Base-by-base conservation (phyloP, 768 basidiomycete genomes). In the Boletus pseudo-olivaceus region DNA sequence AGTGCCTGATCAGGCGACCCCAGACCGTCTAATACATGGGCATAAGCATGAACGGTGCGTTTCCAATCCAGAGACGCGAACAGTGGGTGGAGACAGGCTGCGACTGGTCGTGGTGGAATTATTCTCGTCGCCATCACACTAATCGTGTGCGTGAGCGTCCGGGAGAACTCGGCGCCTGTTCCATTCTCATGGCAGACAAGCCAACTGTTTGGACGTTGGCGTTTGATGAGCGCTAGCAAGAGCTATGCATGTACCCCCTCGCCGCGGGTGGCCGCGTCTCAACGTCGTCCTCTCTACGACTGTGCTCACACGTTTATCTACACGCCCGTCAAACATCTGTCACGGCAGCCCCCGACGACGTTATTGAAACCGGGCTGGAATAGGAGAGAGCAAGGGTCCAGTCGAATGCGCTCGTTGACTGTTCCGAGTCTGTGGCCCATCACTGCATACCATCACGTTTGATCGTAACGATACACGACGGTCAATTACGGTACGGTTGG, bases 391-490 rank as follows among this genome's bases (percentile, higher is more conserved):
- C n/a, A 4, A n/a, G 45, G 23, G 5, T 37, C 26, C 2, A 20
- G 3, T 30, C 27, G n/a, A 34, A 29, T 23, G 39, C 11, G 29
- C 10, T 14, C 3, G 27, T 30, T 3, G 27, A 23, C 17, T 1
- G 54, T 39, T 40, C 52, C 35, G 23, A 48, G 26, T 20, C 32
- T 29, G 44, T 55, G 53, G 44, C 33, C 49, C 47, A 54, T 51
- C 55, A 48, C 3, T 33, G 23, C 17, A 20, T 37, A n/a, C 11
- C 35, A 57, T 43, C 54, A 50, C 10, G 40, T 61, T 55, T 63
- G 62, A 64, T 64, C 47, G 49, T 59, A 49, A 30, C 38, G 27
- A 54, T 49, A 34, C 46, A n/a, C 33, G 29, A 43, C 23, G 23
- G 35, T 15, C 46, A 9, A 42, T 56, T 56, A 50, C 40, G 59